These are phyloP conservation scores for Clonostachys rhizophaga DNA, from an alignment of 2,329 filamentous ascomycete species.

Conservation along the genomic window DNA sequence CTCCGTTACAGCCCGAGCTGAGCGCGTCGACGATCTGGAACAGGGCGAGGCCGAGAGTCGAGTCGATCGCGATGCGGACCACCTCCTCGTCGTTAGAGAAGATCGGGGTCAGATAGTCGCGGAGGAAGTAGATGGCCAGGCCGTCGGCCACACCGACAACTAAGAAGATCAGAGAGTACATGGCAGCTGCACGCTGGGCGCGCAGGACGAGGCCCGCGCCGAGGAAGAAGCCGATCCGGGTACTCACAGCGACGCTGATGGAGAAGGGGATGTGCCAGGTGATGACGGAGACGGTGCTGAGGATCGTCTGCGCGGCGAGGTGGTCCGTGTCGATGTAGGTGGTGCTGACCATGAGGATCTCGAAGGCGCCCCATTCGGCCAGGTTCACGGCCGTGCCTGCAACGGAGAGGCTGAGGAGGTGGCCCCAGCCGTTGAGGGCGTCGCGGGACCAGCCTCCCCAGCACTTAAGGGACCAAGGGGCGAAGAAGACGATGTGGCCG, in stretches of 20 bases:
- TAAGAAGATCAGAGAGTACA: conserved; percentile 17
- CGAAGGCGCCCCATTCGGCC: conserved; percentile 36
- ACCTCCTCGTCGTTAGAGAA: background rate
- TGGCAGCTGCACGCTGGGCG: conserved; percentile 19
- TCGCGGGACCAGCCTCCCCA: conserved; percentile 29
- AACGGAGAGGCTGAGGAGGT: conserved; percentile 27
- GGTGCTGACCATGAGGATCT: conserved; percentile 37
- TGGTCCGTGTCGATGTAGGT: conserved; percentile 36
- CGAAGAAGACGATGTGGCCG: conserved; percentile 36
- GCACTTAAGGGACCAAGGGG: conserved; percentile 17
- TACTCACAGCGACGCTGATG: conserved; percentile 32
- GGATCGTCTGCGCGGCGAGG: conserved; percentile 33
- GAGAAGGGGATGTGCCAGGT: conserved; percentile 38
- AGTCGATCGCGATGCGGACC: background rate
- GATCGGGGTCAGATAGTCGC: background rate
- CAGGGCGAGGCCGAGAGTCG: conserved; percentile 13
- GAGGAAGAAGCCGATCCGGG: conserved; percentile 33
- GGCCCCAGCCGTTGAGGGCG: conserved; percentile 29
- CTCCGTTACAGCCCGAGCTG: conserved; percentile 26
- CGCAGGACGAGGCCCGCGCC: conserved; percentile 23
- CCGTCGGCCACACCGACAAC: background rate
- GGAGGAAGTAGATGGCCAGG: background rate
- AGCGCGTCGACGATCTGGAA: conserved; percentile 22
- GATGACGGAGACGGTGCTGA: conserved; percentile 32
- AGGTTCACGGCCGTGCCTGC: conserved; percentile 33